Evolutionary conservation across 129 eudicot species (phyloP).

Genomic region (Helichrysum umbraculigerum): DNA sequence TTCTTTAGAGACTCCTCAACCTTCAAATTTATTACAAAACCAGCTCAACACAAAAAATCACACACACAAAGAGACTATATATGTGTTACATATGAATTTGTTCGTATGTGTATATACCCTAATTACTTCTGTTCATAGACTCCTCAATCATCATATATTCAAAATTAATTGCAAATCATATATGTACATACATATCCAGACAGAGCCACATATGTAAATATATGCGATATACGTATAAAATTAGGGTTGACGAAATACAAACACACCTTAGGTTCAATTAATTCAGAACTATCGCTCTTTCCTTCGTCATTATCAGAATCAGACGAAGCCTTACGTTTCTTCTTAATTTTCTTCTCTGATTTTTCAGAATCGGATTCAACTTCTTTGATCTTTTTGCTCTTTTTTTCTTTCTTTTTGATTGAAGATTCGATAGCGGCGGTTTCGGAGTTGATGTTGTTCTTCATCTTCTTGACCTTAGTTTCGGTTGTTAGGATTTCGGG

Average conservation of each 20-base stretch:
- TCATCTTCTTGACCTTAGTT: constrained; percentile 39
- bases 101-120: too few relatives aligned
- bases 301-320: constrained; percentile 47
- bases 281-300: constrained; percentile 68
- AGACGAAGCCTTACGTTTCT: constrained; percentile 63
- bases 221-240: not conserved
- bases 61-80: not conserved
- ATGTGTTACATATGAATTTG: not conserved
- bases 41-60: not conserved
- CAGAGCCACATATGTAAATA: not conserved
- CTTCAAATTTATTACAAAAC: constrained; percentile 22
- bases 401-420: constrained; percentile 48
- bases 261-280: constrained; percentile 53
- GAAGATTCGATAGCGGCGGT: constrained; percentile 38
- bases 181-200: not conserved
- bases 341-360: constrained; percentile 41
- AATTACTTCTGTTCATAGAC: too few relatives aligned
- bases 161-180: not conserved
- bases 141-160: too few relatives aligned
- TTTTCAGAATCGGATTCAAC: constrained; percentile 37
- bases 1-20: constrained; percentile 40
- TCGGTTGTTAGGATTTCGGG: constrained; percentile 39
- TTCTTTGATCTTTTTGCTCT: constrained; percentile 48
- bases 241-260: constrained; percentile 11
- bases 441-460: constrained; percentile 31